phyloP scores from a whole-genome alignment of 257 asterid genomes.

The Osmanthus fragrans region DNA sequence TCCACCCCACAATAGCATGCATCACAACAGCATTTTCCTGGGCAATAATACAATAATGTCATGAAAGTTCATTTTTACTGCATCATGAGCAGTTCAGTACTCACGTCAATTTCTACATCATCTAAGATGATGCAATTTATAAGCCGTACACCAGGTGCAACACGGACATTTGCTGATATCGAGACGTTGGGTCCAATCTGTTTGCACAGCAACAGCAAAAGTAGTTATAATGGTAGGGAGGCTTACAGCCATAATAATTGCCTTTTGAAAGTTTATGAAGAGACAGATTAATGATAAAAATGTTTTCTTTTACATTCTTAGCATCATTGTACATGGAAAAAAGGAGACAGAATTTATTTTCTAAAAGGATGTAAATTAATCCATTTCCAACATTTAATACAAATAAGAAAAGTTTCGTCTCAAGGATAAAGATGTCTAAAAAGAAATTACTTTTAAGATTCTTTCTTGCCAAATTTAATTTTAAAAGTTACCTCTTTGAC shows the following conservation, averaged over 20 bases:
- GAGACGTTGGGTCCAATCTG: slow-evolving; percentile 92
- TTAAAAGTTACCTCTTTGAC: not conserved
- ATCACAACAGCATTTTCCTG: slow-evolving; percentile 86
- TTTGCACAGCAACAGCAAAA: not conserved
- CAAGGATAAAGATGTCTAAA: not conserved
- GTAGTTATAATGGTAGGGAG: not conserved
- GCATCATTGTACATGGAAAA: not conserved
- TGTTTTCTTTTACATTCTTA: not conserved
- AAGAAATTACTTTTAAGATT: not conserved
- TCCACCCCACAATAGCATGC: slow-evolving; percentile 81
- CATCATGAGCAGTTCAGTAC: not conserved
- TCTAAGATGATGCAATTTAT: slow-evolving; percentile 63
- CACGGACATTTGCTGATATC: slow-evolving; percentile 81
- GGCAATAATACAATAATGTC: slow-evolving; percentile 4
- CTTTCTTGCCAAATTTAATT: not conserved
- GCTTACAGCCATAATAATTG: not conserved
- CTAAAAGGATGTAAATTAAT: not conserved
- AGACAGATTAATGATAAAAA: not conserved
- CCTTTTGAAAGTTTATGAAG: not conserved
- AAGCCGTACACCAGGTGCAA: slow-evolving; percentile 79
- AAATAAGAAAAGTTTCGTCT: not conserved
- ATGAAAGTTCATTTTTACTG: not conserved
- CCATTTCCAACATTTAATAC: not conserved
- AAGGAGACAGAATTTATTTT: not conserved
- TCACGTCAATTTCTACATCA: slow-evolving; percentile 64